These are phyloP conservation scores for Cyclostephanos invisitatus DNA, from an alignment of 108 stramenopile genomes.

Conservation along the genomic window DNA sequence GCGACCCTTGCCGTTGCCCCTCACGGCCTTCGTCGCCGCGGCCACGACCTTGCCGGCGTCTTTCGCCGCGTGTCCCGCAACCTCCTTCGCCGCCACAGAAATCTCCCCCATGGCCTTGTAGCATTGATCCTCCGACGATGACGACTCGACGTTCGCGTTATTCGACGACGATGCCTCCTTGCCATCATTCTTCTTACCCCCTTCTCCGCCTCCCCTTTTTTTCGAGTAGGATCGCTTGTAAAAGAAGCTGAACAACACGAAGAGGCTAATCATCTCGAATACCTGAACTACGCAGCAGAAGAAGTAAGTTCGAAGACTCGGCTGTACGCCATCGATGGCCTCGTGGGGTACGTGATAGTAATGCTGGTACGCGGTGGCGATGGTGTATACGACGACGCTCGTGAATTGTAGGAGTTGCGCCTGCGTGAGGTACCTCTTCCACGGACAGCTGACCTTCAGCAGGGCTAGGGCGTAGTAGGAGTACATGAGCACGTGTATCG, in stretches of 20 bases:
- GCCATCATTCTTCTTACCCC: background rate
- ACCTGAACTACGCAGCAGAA: constrained; percentile 61
- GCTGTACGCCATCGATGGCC: constrained; percentile 41
- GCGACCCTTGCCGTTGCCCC: constrained; percentile 24
- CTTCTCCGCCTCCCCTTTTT: constrained; percentile 32
- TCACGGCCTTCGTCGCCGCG: constrained; percentile 42
- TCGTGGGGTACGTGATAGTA: constrained; percentile 40
- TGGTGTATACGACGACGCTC: constrained; percentile 82
- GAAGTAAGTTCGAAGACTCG: constrained; percentile 47
- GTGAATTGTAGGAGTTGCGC: constrained; percentile 98
- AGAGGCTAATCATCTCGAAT: constrained; percentile 89
- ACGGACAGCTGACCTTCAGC: constrained; percentile 78
- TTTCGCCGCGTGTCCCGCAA: constrained; percentile 41
- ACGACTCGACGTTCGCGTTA: constrained; percentile 3
- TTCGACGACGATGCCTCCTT: background rate
- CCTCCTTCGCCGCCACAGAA: constrained; percentile 42
- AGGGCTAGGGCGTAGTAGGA: constrained; percentile 93
- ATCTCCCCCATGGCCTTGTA: constrained; percentile 50
- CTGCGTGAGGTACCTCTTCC: constrained; percentile 92
- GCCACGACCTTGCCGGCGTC: constrained; percentile 50
- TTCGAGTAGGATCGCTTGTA: constrained; percentile 78
- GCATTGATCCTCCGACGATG: constrained; percentile 44
- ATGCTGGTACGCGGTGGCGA: constrained; percentile 42
- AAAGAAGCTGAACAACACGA: constrained; percentile 77
- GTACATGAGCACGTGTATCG: constrained; percentile 99